phyloP scores from a whole-genome alignment of 225 moss, liverwort and hornwort species.

The Anthoceros angustus region DNA sequence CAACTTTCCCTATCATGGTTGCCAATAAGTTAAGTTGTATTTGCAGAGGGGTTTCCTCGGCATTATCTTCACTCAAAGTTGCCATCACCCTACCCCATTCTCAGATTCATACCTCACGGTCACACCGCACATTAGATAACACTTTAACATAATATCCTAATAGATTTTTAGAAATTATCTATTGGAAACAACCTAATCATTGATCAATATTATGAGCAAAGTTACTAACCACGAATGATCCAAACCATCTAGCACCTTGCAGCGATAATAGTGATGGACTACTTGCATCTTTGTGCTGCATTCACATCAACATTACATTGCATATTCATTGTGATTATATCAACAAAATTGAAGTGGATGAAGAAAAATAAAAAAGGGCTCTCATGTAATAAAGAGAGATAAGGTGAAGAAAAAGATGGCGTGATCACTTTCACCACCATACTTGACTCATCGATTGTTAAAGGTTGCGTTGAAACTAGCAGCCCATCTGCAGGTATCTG shows the following conservation, averaged over 20 bases:
- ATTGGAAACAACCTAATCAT: no score
- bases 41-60: constrained; percentile 71
- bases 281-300: constrained; percentile 57
- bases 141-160: constrained; percentile 82
- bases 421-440: constrained; percentile 72
- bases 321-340: not conserved
- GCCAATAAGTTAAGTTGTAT: constrained; percentile 74
- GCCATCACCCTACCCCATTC: constrained; percentile 98
- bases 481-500: constrained; percentile 87
- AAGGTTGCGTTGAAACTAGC: constrained; percentile 40
- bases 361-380: not conserved
- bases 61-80: constrained; percentile 47
- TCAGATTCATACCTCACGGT: constrained; percentile 63
- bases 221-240: constrained; percentile 76
- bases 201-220: no score
- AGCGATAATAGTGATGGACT: constrained; percentile 77
- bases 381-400: constrained; percentile 25
- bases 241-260: constrained; percentile 85
- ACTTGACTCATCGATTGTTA: constrained; percentile 77
- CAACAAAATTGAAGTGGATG: not conserved
- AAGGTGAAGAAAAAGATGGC: constrained; percentile 37
- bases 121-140: constrained; percentile 49
- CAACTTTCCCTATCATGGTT: constrained; percentile 72
- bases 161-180: no score
- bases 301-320: not conserved